phyloP scores from a whole-genome alignment of 2,329 filamentous ascomycete genomes.

The Biscogniauxia sp. region DNA sequence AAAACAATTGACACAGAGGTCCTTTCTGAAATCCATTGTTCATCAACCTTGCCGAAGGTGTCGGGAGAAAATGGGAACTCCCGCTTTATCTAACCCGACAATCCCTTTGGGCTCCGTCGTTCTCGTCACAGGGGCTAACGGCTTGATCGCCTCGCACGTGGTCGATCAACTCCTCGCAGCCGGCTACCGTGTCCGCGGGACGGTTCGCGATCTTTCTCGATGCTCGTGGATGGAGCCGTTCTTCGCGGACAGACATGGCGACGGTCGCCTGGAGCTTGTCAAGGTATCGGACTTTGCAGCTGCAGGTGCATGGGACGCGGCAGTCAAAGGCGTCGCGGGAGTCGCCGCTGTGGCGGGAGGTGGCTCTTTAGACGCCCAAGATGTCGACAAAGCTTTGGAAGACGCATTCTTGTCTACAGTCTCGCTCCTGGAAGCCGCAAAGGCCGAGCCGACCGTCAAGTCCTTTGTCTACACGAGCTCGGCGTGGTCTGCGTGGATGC shows the following conservation, averaged over 20 bases:
- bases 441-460: slow-evolving; percentile 24
- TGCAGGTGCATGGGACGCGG: slow-evolving; percentile 24
- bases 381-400: slow-evolving; percentile 24
- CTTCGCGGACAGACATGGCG: slow-evolving; percentile 27
- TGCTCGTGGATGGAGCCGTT: slow-evolving; percentile 30
- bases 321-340: slow-evolving; percentile 23
- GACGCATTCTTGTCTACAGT: slow-evolving; percentile 19
- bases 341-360: slow-evolving; percentile 29
- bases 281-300: slow-evolving; percentile 29
- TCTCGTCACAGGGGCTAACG: slow-evolving; percentile 21
- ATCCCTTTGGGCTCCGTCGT: slow-evolving; percentile 13
- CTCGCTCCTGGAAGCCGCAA: slow-evolving; percentile 25
- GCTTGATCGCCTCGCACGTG: slow-evolving; percentile 16
- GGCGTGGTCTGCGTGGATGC: slow-evolving; percentile 33
- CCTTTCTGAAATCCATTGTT: no score
- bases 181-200: slow-evolving; percentile 44
- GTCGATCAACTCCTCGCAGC: slow-evolving; percentile 15
- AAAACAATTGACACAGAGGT: no score
- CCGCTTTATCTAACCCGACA: slow-evolving; percentile 1
- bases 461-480: slow-evolving; percentile 32
- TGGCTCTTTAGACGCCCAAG: slow-evolving; percentile 17
- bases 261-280: slow-evolving; percentile 26
- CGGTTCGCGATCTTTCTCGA: slow-evolving; percentile 36
- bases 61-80: no score
- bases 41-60: no score